A percentile compares a stretch with the other conserved stretches of the same genome.
These are phyloP conservation scores for Metarhizium anisopliae DNA, from an alignment of 2,329 filamentous ascomycete genomes.

Conservation along the genomic window DNA sequence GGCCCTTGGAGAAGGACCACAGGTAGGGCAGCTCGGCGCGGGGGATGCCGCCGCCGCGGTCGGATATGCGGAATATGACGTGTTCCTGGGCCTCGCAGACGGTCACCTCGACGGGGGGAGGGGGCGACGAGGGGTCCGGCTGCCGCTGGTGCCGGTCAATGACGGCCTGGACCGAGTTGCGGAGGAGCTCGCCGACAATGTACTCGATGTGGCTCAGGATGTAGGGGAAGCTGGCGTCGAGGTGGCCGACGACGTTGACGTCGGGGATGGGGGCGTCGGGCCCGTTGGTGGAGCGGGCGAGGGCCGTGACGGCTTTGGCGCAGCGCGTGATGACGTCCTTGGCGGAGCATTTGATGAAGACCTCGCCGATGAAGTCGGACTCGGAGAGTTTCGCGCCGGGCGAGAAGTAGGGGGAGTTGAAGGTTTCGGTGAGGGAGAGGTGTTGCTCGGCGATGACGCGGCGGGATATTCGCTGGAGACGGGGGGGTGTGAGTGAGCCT, in stretches of 20 bases:
- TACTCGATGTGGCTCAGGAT: constrained; percentile 95
- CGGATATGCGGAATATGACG: constrained; percentile 92
- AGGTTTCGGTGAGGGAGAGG: constrained; percentile 88
- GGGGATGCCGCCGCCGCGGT: constrained; percentile 87
- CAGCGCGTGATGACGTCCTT: constrained; percentile 82
- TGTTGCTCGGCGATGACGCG: constrained; percentile 97
- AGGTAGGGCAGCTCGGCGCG: constrained; percentile 78
- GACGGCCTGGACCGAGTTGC: constrained; percentile 89
- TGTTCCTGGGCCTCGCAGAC: constrained; percentile 92
- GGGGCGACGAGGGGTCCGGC: constrained; percentile 24
- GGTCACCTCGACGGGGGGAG: constrained; percentile 84
- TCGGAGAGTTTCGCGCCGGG: constrained; percentile 64
- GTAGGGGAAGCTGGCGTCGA: constrained; percentile 88
- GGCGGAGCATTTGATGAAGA: constrained; percentile 88
- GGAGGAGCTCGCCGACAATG: constrained; percentile 87
- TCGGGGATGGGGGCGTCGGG: constrained; percentile 64
- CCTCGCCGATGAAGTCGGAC: constrained; percentile 86
- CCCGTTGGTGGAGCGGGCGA: constrained; percentile 69
- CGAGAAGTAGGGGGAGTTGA: constrained; percentile 83
- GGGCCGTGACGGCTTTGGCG: constrained; percentile 62
- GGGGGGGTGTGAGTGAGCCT: background rate
- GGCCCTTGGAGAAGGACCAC: constrained; percentile 96
- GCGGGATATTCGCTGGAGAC: constrained; percentile 71
- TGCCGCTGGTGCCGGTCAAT: constrained; percentile 60
- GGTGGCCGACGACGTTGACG: constrained; percentile 74